Conservation (phyloP, 208 protist genomes). For the Polymyxa betae region DNA sequence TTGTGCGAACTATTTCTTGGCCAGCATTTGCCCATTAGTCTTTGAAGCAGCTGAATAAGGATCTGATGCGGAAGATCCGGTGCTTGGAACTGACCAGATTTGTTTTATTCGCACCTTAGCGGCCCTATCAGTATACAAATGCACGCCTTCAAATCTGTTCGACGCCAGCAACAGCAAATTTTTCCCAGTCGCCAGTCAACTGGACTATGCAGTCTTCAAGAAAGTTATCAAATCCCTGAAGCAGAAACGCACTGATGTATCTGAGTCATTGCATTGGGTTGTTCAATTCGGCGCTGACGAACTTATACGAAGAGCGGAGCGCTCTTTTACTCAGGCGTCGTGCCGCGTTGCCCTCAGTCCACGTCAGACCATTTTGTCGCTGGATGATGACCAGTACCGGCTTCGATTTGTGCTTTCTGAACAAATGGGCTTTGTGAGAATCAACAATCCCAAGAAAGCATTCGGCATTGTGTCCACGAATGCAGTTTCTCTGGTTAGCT, state of each 20-base stretch:
- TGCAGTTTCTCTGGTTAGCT: background rate
- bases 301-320: background rate
- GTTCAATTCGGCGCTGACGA: background rate
- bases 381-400: slow-evolving; percentile 17
- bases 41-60: background rate
- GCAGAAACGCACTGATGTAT: background rate
- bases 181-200: background rate
- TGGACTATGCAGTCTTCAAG: background rate
- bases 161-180: background rate
- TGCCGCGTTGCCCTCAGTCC: background rate
- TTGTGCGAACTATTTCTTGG: slow-evolving; percentile 5
- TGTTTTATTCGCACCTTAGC: background rate
- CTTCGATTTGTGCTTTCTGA: background rate
- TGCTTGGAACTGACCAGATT: background rate
- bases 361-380: background rate
- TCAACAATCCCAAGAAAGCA: background rate
- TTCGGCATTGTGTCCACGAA: slow-evolving; percentile 24
- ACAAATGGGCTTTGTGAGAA: background rate
- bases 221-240: background rate
- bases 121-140: background rate
- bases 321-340: background rate
- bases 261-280: background rate
- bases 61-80: background rate
- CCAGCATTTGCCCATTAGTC: background rate
- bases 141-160: background rate